phyloP scores from a whole-genome alignment of 805 yeast species.

The Saccharomycopsis sp. region DNA sequence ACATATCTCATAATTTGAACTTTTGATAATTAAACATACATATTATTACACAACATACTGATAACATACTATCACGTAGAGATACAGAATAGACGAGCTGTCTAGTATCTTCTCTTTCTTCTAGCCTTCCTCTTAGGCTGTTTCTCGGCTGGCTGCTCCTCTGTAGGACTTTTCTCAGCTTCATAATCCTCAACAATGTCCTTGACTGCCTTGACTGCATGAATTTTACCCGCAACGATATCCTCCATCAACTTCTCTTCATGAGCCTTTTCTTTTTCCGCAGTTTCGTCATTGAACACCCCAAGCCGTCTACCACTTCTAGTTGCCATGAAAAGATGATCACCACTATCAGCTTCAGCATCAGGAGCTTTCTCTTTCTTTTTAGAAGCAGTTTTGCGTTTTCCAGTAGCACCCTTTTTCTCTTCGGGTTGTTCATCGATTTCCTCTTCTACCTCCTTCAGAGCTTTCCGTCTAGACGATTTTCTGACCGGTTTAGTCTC shows the following conservation, averaged over 20 bases:
- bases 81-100: background rate
- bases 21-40: background rate
- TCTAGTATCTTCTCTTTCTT: constrained; percentile 2
- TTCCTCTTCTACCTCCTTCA: background rate
- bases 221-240: constrained; percentile 16
- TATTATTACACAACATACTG: background rate
- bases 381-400: background rate
- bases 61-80: background rate
- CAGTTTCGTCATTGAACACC: constrained; percentile 9
- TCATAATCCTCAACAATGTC: constrained; percentile 9
- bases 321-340: constrained; percentile 17
- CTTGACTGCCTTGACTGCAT: constrained; percentile 6
- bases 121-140: constrained; percentile 1
- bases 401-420: background rate
- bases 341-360: constrained; percentile 17
- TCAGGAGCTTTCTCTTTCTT: constrained; percentile 3
- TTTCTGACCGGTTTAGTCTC: background rate
- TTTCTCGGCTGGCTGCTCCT: background rate
- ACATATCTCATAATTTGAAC: no score
- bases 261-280: constrained; percentile 20
- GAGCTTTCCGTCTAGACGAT: background rate
- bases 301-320: constrained; percentile 18
- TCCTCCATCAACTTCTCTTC: constrained; percentile 25
- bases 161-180: no score
- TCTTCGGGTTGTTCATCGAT: constrained; percentile 5